Base-by-base conservation (phyloP, 257 asterid species). In the Misopates orontium region DNA sequence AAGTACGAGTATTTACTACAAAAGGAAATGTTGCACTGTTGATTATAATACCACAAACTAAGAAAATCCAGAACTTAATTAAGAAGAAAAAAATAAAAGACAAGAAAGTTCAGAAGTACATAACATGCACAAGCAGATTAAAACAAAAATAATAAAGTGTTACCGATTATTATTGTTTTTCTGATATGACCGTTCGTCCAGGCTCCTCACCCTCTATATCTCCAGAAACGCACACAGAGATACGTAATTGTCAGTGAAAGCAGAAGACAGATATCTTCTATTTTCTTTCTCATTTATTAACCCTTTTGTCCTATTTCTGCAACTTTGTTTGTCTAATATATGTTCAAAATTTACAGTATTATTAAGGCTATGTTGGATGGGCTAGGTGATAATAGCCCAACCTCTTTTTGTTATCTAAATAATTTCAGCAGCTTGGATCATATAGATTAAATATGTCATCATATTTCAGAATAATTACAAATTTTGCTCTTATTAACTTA, bases 121-220 rank as follows among this genome's bases (percentile, higher is more conserved):
- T 20, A 55, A 44, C 6, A 58, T 1, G 22, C 25, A 58, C 16
- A 45, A 49, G 44, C 72, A 56, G 42, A 60, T 60, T 73, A 63
- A n/a, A 70, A 68, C 44, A 67, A 55, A 68, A 57, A 44, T 42
- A 67, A 71, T 64, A 59, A 54, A 63, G 52, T 20, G 56, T 32
- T 55, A 50, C 16, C 14, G 47, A 7, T 31, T 45, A 14, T 5
- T 41, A 10, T 60, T 41, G 18, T 41, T 66, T 39, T 65, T 20
- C 20, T 83, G 95, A 90, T 80, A 79, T 80, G 94, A 90, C 94
- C 62, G 71, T 75, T 83, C 94, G 67, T 83, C 72, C 84, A 81
- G 85, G 72, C 76, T 61, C 51, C 19, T 56, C 62, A 53, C 70
- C 60, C 78, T 53, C 79, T 45, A 45, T 60, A 39, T 73, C 85